A percentile compares a stretch with the other conserved stretches of the same genome.
These are phyloP conservation scores for Fusarium succisae DNA, from an alignment of 2,329 filamentous ascomycete genomes.

Conservation along the genomic window DNA sequence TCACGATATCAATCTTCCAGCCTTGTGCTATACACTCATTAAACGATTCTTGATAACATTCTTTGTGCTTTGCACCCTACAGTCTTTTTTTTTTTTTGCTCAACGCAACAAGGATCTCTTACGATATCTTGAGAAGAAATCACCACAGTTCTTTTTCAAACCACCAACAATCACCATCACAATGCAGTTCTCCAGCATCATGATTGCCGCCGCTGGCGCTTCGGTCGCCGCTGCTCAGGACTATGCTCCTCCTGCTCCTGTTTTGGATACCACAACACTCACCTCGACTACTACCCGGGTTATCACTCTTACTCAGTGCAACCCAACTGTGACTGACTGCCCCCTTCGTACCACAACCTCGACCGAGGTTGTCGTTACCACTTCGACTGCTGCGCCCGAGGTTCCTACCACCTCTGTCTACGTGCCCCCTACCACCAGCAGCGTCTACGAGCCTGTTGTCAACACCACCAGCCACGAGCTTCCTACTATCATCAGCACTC, in stretches of 20 bases:
- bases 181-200: constrained; percentile 58
- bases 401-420: constrained; percentile 27
- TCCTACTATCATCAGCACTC: constrained; percentile 42
- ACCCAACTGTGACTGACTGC: constrained; percentile 44
- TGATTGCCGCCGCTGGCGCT: constrained; percentile 54
- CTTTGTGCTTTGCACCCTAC: constrained; percentile 34
- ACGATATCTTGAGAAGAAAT: constrained; percentile 8
- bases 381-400: constrained; percentile 36
- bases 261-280: constrained; percentile 48
- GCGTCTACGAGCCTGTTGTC: constrained; percentile 32
- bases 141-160: constrained; percentile 17
- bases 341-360: constrained; percentile 38
- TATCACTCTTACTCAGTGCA: constrained; percentile 59
- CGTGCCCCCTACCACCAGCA: constrained; percentile 37
- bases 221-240: constrained; percentile 48
- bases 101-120: constrained; percentile 19
- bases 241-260: constrained; percentile 22
- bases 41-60: constrained; percentile 20
- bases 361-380: constrained; percentile 34
- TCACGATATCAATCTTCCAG: constrained; percentile 29
- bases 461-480: constrained; percentile 40
- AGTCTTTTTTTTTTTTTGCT: constrained; percentile 30
- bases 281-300: constrained; percentile 57
- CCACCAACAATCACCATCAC: constrained; percentile 41
- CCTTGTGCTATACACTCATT: constrained; percentile 33